Conservation (phyloP, 306 rosid genomes). For the Corylus americana region DNA sequence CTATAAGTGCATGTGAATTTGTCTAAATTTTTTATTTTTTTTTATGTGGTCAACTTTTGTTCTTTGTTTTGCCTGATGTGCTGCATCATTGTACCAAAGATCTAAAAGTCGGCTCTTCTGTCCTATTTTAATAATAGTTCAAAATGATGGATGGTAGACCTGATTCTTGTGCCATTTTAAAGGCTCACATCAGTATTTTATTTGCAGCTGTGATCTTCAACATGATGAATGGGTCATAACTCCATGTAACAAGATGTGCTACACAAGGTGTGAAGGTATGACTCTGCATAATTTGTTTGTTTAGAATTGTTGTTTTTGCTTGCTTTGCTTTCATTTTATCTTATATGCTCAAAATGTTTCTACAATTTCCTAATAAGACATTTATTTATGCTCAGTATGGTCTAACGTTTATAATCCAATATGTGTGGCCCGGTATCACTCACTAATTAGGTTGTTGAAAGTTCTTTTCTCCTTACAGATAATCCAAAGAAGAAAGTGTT, state of each 20-base stretch:
- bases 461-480: not conserved
- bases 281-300: not conserved
- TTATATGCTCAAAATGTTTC: not conserved
- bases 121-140: not conserved
- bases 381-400: not conserved
- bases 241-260: not conserved
- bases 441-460: not conserved
- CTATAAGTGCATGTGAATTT: not conserved
- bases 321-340: not conserved
- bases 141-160: not conserved
- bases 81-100: not conserved
- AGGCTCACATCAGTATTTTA: not conserved
- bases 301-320: not conserved
- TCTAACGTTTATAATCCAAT: not conserved
- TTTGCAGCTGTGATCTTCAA: constrained; percentile 1
- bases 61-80: not conserved
- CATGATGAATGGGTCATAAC: not conserved
- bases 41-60: not conserved
- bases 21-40: not conserved
- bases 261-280: constrained; percentile 4
- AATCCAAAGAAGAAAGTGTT: not conserved
- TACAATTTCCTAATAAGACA: not conserved
- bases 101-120: not conserved
- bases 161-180: not conserved
- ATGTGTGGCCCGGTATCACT: not conserved